Evolutionary conservation across 306 rosid genomes (phyloP).

Genomic region (Begonia masoniana): DNA sequence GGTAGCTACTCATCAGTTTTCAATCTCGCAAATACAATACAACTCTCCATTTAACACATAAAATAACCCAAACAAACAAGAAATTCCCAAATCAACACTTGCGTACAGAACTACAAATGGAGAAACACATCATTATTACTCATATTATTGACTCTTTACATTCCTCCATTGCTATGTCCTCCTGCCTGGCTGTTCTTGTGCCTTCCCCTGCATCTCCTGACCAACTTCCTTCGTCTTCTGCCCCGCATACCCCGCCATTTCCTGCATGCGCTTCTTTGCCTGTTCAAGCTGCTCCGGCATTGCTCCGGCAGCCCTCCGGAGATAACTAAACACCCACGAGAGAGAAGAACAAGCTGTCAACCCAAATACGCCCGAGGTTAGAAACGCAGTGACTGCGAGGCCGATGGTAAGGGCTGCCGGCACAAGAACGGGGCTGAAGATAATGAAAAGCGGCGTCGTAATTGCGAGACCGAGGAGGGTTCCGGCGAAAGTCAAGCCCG

Average conservation of each 20-base stretch:
- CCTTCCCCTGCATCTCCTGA: conserved; percentile 33
- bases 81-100: too few species aligned
- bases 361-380: conserved; percentile 26
- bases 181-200: conserved; percentile 26
- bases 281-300: conserved; percentile 25
- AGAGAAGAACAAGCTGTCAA: conserved; percentile 30
- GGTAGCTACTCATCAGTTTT: too few species aligned
- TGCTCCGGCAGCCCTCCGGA: conserved; percentile 13
- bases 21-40: too few species aligned
- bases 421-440: conserved; percentile 43
- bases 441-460: conserved; percentile 26
- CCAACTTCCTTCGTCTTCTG: conserved; percentile 56
- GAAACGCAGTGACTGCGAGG: conserved; percentile 18
- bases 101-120: not conserved
- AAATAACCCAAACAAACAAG: too few species aligned
- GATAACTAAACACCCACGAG: conserved; percentile 31
- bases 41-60: too few species aligned
- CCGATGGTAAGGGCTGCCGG: conserved; percentile 24
- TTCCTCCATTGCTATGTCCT: conserved; percentile 4
- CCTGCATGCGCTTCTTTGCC: conserved; percentile 29
- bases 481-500: conserved; percentile 24
- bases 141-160: not conserved
- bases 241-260: conserved; percentile 27
- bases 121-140: not conserved
- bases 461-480: conserved; percentile 30